Evolutionary conservation across 768 basidiomycete genomes (phyloP).

Genomic region (Agrocybe chaxingu): DNA sequence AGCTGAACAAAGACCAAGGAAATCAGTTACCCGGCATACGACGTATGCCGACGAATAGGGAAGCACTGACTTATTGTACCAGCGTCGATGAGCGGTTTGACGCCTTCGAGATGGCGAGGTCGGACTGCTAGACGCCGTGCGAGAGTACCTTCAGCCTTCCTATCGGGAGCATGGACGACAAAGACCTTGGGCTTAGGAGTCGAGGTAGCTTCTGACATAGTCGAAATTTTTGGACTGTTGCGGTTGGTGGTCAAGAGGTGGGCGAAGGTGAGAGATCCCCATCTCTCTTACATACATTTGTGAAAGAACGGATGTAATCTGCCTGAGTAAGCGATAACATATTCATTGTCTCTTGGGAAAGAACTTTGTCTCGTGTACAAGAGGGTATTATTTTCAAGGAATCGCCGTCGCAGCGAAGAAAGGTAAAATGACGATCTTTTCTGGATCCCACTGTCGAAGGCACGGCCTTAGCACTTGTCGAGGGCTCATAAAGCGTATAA

Average conservation of each 20-base stretch:
- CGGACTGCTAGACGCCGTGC: constrained; percentile 51
- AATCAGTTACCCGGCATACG: not conserved
- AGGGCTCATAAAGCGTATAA: not conserved
- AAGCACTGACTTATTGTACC: constrained; percentile 46
- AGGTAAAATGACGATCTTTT: constrained; percentile 50
- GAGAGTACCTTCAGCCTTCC: constrained; percentile 49
- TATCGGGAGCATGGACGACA: constrained; percentile 62
- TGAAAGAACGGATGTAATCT: no score
- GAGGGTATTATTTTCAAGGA: constrained; percentile 6
- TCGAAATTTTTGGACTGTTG: not conserved
- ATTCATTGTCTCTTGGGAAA: no score
- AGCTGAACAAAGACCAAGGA: constrained; percentile 28
- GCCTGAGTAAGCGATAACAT: no score
- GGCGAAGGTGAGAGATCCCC: not conserved
- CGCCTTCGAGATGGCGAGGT: constrained; percentile 42
- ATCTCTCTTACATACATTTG: no score
- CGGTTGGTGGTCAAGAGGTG: not conserved
- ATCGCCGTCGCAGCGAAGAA: constrained; percentile 26
- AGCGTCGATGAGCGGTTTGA: constrained; percentile 30
- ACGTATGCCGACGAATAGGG: not conserved
- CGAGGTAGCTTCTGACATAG: not conserved
- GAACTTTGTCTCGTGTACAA: not conserved
- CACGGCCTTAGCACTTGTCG: not conserved
- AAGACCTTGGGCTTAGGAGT: constrained; percentile 15
- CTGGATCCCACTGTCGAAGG: constrained; percentile 52